Conservation (phyloP, 768 basidiomycete species). For the Lactifluus echinatus region DNA sequence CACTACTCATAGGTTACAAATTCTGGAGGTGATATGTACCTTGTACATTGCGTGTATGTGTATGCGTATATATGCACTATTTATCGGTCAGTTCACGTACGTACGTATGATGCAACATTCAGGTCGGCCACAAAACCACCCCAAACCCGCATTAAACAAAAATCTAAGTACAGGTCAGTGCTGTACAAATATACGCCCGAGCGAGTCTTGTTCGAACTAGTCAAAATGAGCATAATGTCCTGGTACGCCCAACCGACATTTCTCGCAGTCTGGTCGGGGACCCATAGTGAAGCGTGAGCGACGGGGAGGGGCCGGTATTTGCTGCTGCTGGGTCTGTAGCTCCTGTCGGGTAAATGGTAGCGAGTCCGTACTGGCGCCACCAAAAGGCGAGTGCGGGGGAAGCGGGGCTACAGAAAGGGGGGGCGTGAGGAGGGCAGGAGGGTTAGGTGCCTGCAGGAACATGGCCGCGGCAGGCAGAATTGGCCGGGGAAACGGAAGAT, state of each 20-base stretch:
- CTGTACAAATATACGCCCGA: not conserved
- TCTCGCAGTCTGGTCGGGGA: conserved; percentile 58
- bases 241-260: conserved; percentile 54
- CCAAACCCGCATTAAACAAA: not conserved
- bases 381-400: conserved; percentile 3
- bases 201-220: conserved; percentile 22
- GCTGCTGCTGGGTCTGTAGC: conserved; percentile 7
- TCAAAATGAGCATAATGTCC: conserved; percentile 69
- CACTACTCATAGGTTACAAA: not conserved
- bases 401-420: not conserved
- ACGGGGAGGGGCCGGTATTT: conserved; percentile 23
- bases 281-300: conserved; percentile 60
- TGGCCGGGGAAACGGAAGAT: not conserved
- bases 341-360: not conserved
- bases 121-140: not conserved
- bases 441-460: conserved; percentile 1
- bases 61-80: not conserved
- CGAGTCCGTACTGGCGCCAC: conserved; percentile 20
- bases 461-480: not conserved
- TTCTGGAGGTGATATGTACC: no score
- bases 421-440: not conserved
- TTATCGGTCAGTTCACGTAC: no score
- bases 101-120: not conserved
- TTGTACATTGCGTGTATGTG: no score
- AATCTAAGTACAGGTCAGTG: no score